A percentile compares a stretch with the other conserved stretches of the same genome.
Conservation (phyloP, 208 protist genomes). For the Acanthamoeba sp. region DNA sequence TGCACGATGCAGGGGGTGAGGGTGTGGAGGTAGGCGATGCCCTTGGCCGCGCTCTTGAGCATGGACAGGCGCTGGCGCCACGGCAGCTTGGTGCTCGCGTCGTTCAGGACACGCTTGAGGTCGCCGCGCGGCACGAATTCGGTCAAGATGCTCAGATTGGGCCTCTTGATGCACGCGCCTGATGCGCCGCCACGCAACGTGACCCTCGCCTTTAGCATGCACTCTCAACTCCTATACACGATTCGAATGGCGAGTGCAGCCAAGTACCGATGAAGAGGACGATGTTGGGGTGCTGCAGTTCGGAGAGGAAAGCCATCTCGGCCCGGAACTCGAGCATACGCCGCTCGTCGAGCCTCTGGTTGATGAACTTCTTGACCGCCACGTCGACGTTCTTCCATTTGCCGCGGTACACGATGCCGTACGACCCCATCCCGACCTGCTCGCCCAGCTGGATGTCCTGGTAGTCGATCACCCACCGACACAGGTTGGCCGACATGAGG, state of each 20-base stretch:
- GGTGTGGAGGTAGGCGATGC: constrained; percentile 68
- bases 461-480: constrained; percentile 56
- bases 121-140: constrained; percentile 83
- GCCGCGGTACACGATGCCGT: constrained; percentile 44
- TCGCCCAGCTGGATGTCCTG: constrained; percentile 11
- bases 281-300: constrained; percentile 58
- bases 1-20: background rate
- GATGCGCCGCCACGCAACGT: too few relatives aligned
- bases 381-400: constrained; percentile 46
- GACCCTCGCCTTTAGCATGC: too few relatives aligned
- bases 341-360: constrained; percentile 57
- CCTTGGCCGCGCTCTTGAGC: constrained; percentile 28
- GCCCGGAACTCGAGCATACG: constrained; percentile 51
- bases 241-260: background rate
- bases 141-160: constrained; percentile 84
- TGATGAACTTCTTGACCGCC: constrained; percentile 73
- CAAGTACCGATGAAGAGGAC: constrained; percentile 43
- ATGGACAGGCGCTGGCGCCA: constrained; percentile 30
- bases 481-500: constrained; percentile 53
- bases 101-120: constrained; percentile 79
- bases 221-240: background rate
- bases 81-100: constrained; percentile 16
- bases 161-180: constrained; percentile 75
- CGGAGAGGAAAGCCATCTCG: constrained; percentile 43
- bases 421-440: constrained; percentile 6